Evolutionary conservation across 805 yeast genomes (phyloP).

Genomic region (Candida insectalens): DNA sequence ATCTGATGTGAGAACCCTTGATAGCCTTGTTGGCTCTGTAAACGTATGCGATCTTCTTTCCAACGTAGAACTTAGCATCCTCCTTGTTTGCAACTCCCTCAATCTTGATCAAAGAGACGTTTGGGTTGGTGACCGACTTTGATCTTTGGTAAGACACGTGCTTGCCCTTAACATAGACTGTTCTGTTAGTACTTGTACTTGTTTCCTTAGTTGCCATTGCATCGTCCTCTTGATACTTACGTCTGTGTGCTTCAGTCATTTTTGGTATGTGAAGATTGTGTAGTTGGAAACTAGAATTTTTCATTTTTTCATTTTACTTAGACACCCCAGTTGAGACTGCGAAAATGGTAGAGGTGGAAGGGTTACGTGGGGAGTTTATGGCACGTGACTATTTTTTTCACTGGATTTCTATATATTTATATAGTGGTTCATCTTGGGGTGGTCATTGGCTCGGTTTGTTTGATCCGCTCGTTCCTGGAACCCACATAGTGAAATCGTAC

Average conservation of each 20-base stretch:
- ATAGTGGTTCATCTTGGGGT: too few species aligned
- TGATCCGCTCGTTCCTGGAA: slow-evolving; percentile 77
- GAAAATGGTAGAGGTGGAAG: too few species aligned
- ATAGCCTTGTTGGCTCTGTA: slow-evolving; percentile 98
- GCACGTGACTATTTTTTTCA: too few species aligned
- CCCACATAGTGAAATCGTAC: slow-evolving; percentile 50
- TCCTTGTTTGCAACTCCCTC: slow-evolving; percentile 90
- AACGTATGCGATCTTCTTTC: slow-evolving; percentile 98
- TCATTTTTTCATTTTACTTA: too few species aligned
- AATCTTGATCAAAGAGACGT: slow-evolving; percentile 90
- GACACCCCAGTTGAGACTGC: too few species aligned
- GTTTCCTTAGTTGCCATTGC: not conserved
- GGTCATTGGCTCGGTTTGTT: too few species aligned
- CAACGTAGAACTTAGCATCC: slow-evolving; percentile 98
- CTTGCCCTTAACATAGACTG: slow-evolving; percentile 99
- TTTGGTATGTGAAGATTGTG: slow-evolving; percentile 23
- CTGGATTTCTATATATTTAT: too few species aligned
- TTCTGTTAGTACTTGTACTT: not conserved
- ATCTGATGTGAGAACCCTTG: slow-evolving; percentile 98
- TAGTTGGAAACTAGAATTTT: too few species aligned
- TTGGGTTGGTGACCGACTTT: slow-evolving; percentile 96
- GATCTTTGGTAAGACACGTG: slow-evolving; percentile 99
- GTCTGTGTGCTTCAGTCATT: slow-evolving; percentile 97
- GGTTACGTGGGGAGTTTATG: too few species aligned
- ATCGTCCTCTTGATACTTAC: slow-evolving; percentile 46